phyloP scores from a whole-genome alignment of 176 grass and related monocot genomes.

The Juncus effusus region DNA sequence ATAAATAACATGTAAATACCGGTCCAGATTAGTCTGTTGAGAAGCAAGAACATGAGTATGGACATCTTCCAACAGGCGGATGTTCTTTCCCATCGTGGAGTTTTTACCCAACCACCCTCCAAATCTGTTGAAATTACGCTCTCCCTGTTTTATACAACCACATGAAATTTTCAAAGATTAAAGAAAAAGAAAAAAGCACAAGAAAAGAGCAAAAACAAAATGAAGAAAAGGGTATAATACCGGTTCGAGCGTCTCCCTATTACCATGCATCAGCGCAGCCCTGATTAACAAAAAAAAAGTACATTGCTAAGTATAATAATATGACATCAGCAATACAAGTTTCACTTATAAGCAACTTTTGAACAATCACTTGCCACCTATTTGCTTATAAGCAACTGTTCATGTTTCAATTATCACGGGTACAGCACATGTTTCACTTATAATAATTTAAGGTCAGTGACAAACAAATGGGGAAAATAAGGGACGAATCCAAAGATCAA shows the following conservation, averaged over 20 bases:
- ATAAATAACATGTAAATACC: constrained; percentile 34
- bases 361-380: background rate
- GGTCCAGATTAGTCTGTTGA: constrained; percentile 76
- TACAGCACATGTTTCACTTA: no score
- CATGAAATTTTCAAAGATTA: constrained; percentile 10
- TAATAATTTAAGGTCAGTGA: no score
- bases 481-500: background rate
- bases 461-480: background rate
- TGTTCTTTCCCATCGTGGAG: constrained; percentile 91
- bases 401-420: no score
- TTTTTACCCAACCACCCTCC: constrained; percentile 99
- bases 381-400: no score
- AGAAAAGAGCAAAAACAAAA: constrained; percentile 23
- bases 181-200: constrained; percentile 21
- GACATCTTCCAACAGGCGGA: constrained; percentile 84
- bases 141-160: constrained; percentile 56
- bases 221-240: constrained; percentile 37
- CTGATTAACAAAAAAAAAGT: constrained; percentile 41
- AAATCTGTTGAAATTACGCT: constrained; percentile 98
- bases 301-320: constrained; percentile 15
- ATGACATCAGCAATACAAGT: background rate
- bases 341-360: background rate
- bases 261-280: constrained; percentile 87
- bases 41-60: constrained; percentile 95
- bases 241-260: constrained; percentile 78